Base-by-base conservation (phyloP, 2,329 filamentous ascomycete species). In the Colletotrichum graminicola region DNA sequence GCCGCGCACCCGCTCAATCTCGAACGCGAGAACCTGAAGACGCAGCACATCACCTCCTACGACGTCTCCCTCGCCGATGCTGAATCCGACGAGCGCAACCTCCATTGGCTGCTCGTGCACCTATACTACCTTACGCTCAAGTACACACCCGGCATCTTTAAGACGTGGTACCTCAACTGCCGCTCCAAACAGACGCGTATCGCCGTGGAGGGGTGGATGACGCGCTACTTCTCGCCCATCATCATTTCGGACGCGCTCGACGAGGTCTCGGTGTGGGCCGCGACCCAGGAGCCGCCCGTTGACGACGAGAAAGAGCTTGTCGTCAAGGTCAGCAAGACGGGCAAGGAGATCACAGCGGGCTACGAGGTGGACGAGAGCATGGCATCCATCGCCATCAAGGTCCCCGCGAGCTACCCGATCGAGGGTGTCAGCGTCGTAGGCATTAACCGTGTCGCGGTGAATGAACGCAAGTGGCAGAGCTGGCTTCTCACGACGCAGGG, bases 401-500 rank as follows among this genome's bases (percentile, higher is more conserved):
- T 99, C 0, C 95, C 95, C 0, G 84, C 89, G 2, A 91, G 91
- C 51, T 99, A 97, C 77, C 96, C 96, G 0, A 88, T 99, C 11
- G 91, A 94, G 32, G 87, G 89, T 1, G 93, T 97, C 1, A 85
- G 89, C 11, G 94, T 98, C 0, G 85, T 90, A 3, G 91, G 94
- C 11, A 84, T 95, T 26, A 94, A 92, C 76, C 91, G 95, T 16
- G 94, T 98, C 2, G 94, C 93, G 0, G 94, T 98, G 34, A 92
- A 91, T 71, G 95, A 98, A 78, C 91, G 91, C 80, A 97, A 96
- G 79, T 99, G 96, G 95, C 91, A 94, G 80, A 92, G 88, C 73
- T 98, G 95, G 95, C 87, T 98, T 73, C 88, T 94, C 77, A 94
- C 91, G 10, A 95, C 94, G 4, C 93, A 98, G 76, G 95, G 94